Conservation (phyloP, 768 basidiomycete genomes). For the Leucocoprinus birnbaumii region DNA sequence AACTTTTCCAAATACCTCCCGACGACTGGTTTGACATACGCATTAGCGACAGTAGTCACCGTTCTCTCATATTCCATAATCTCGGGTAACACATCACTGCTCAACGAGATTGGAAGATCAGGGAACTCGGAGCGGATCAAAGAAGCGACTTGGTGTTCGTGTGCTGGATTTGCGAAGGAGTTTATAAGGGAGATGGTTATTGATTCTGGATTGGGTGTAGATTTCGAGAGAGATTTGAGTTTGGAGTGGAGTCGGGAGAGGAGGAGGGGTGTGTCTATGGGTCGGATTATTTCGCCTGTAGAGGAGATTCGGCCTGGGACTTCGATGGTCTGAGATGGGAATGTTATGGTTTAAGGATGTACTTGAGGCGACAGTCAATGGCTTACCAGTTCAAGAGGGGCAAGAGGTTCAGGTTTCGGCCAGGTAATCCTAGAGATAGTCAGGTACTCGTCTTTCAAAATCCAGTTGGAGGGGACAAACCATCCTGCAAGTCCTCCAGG, state of each 20-base stretch:
- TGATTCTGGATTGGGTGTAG: constrained; percentile 16
- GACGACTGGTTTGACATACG: constrained; percentile 25
- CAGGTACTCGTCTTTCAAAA: constrained; percentile 4
- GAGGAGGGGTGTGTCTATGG: constrained; percentile 19
- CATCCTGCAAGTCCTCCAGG: constrained; percentile 23
- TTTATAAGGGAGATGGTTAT: constrained; percentile 26
- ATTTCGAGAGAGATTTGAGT: constrained; percentile 15
- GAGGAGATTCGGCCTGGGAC: constrained; percentile 26
- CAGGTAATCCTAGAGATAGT: constrained; percentile 22
- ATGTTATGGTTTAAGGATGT: too few species aligned
- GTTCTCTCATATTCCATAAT: constrained; percentile 26
- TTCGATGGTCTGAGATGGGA: constrained; percentile 21
- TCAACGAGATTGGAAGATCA: constrained; percentile 21
- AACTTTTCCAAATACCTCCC: constrained; percentile 22
- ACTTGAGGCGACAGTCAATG: too few species aligned
- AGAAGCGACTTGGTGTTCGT: constrained; percentile 19
- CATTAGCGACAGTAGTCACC: constrained; percentile 25
- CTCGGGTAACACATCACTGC: constrained; percentile 22
- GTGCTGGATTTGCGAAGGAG: constrained; percentile 22
- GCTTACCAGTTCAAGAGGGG: constrained; percentile 24
- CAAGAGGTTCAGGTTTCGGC: constrained; percentile 25
- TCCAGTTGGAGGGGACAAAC: constrained; percentile 11
- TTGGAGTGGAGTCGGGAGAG: constrained; percentile 15
- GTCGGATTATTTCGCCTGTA: constrained; percentile 21
- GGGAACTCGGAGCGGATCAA: constrained; percentile 22